Base-by-base conservation (phyloP, 1,139 yeast genomes). In the Saccharomyces hybrid region DNA sequence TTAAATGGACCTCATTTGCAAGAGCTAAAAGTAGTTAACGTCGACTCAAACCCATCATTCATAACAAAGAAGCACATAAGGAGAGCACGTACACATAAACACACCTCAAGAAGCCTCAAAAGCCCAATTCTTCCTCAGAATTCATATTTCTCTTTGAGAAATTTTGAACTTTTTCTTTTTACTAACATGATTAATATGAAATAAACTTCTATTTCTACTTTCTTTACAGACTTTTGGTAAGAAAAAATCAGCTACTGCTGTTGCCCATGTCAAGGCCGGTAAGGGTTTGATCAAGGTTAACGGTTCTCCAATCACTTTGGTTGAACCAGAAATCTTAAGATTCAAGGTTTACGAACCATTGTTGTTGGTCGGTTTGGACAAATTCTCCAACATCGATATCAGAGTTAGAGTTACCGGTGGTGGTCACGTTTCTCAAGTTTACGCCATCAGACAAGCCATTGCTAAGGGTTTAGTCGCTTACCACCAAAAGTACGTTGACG, bases 201-300 rank as follows among this genome's bases (percentile, higher is more conserved):
- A 49, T 47, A 46, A 28, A 14, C 47, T 31, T 38, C 26, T 24
- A 31, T 46, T 52, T 53, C 38, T 44, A 7, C 26, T 51, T 55
- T 53, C 26, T 14, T 44, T 50, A 51, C 77, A 89, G 96, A 91
- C 98, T 79, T 93, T 93, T 82, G 99, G 99, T 82, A 93, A 93
- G 85, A 93, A 93, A 93, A 93, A 88, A 86, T 88, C 96, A 77
- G 99, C 99, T 75, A 93, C 99, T 74, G 99, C 99, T 76, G 99
- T 93, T 76, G 99, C 99, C 79, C 96, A 89, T 81, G 96, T 93
- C 74, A 91, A 90, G 84, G 93, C 95, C 81, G 98, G 99, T 80
- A 88, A 88, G 82, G 98, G 99, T 81, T 88, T 93, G 78, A 86
- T 93, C 82, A 93, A 93, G 85, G 95, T 93, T 72, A 93, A 93